Conservation (phyloP, 805 yeast species). For the Saccharomycopsis sp. region DNA sequence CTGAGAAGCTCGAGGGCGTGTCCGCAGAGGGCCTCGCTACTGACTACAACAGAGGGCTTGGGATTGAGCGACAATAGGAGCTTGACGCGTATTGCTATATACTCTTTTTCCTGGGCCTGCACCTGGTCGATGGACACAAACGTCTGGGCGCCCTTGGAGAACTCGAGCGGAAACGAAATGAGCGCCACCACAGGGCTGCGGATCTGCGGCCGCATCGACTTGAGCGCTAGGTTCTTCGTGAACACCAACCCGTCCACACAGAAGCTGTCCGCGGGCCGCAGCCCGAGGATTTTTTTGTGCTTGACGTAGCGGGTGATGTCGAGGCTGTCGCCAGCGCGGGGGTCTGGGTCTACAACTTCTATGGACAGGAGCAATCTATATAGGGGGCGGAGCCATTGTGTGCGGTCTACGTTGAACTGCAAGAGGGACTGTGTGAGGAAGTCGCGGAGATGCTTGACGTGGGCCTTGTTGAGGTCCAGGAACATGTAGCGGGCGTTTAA, state of each 20-base stretch:
- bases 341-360: conserved; percentile 52
- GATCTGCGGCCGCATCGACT: conserved; percentile 63
- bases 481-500: neutral
- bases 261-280: conserved; percentile 49
- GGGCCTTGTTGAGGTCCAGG: neutral
- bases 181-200: conserved; percentile 69
- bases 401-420: conserved; percentile 13
- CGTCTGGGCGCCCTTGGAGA: conserved; percentile 58
- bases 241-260: conserved; percentile 75
- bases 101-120: conserved; percentile 81
- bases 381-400: conserved; percentile 51
- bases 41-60: conserved; percentile 71
- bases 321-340: conserved; percentile 60
- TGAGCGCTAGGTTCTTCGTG: conserved; percentile 75
- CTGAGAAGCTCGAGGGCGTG: conserved; percentile 66
- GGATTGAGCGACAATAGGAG: conserved; percentile 55
- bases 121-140: conserved; percentile 79
- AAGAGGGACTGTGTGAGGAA: conserved; percentile 15
- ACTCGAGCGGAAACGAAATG: conserved; percentile 85
- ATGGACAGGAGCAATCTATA: conserved; percentile 46
- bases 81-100: conserved; percentile 70
- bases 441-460: conserved; percentile 4
- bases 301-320: conserved; percentile 88
- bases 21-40: conserved; percentile 77
- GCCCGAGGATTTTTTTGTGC: conserved; percentile 79